phyloP scores from a whole-genome alignment of 2,329 filamentous ascomycete species.

The Eurotiales sp. region DNA sequence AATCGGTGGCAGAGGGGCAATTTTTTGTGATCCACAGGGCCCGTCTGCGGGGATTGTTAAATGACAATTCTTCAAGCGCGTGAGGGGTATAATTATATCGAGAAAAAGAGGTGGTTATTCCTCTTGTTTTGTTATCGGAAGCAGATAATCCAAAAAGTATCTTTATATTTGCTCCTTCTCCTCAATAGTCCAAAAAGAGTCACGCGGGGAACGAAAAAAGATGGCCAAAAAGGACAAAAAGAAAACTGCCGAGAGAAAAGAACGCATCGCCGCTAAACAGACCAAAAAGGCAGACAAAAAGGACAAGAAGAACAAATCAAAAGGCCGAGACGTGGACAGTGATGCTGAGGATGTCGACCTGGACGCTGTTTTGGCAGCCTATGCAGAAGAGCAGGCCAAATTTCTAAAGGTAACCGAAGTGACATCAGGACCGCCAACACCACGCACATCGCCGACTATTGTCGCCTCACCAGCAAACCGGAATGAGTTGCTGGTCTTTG shows the following conservation, averaged over 20 bases:
- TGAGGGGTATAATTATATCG: not conserved
- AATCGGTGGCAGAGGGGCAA: constrained; percentile 7
- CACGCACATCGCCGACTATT: constrained; percentile 75
- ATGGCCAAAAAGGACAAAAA: constrained; percentile 55
- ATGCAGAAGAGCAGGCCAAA: constrained; percentile 86
- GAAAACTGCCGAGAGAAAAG: constrained; percentile 55
- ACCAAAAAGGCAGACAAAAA: constrained; percentile 72
- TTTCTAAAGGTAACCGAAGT: constrained; percentile 91
- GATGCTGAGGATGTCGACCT: constrained; percentile 91
- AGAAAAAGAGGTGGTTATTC: not conserved
- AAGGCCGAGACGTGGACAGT: constrained; percentile 68
- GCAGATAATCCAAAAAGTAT: too few relatives aligned
- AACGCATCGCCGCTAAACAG: constrained; percentile 66
- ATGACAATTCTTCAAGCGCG: not conserved
- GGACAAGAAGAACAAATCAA: constrained; percentile 75
- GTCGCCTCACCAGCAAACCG: constrained; percentile 80
- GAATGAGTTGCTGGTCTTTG: constrained; percentile 87
- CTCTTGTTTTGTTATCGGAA: too few relatives aligned
- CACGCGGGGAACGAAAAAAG: constrained; percentile 9
- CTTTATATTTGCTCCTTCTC: too few relatives aligned
- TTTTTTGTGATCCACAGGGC: constrained; percentile 5
- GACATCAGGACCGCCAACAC: constrained; percentile 66
- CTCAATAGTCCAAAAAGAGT: too few relatives aligned
- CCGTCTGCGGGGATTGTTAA: constrained; percentile 6
- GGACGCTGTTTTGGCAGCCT: constrained; percentile 88